Conservation (phyloP, 1,284 basidiomycete genomes). For the Coniophora puteana region DNA sequence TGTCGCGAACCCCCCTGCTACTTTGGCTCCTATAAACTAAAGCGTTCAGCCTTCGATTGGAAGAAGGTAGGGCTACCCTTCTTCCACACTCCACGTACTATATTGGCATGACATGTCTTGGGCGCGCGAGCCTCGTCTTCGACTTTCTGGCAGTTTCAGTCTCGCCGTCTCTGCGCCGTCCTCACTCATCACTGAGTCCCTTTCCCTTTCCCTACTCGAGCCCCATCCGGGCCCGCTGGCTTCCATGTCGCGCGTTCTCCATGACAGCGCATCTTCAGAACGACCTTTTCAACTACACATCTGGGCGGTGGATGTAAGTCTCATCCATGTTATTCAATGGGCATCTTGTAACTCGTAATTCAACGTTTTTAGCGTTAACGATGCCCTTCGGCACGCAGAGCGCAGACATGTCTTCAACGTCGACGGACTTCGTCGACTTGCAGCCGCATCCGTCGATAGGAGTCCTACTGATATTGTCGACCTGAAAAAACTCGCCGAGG, state of each 20-base stretch:
- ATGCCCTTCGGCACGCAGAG: slow-evolving; percentile 39
- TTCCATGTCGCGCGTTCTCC: slow-evolving; percentile 8
- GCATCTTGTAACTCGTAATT: slow-evolving; percentile 9
- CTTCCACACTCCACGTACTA: slow-evolving; percentile 3
- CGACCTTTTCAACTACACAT: slow-evolving; percentile 12
- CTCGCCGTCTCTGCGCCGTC: not conserved
- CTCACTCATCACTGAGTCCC: slow-evolving; percentile 1
- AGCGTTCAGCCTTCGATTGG: slow-evolving; percentile 30
- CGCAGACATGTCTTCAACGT: slow-evolving; percentile 37
- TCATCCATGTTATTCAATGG: slow-evolving; percentile 10
- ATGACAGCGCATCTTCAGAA: slow-evolving; percentile 4
- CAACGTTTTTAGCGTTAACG: slow-evolving; percentile 11
- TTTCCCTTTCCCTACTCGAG: slow-evolving; percentile 4
- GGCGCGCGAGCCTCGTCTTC: slow-evolving; percentile 4
- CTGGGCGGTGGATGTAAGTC: slow-evolving; percentile 14
- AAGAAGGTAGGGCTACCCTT: slow-evolving; percentile 33
- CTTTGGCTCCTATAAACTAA: slow-evolving; percentile 23
- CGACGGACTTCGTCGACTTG: slow-evolving; percentile 38
- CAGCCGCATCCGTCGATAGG: slow-evolving; percentile 39
- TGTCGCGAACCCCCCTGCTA: no score
- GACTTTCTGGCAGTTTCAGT: not conserved
- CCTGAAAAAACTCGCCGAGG: slow-evolving; percentile 39
- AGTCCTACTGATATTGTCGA: slow-evolving; percentile 30
- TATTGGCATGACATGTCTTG: slow-evolving; percentile 4
- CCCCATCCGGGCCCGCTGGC: slow-evolving; percentile 8